Conservation (phyloP, 2,329 filamentous ascomycete genomes). For the Tricladium varicosporioides region DNA sequence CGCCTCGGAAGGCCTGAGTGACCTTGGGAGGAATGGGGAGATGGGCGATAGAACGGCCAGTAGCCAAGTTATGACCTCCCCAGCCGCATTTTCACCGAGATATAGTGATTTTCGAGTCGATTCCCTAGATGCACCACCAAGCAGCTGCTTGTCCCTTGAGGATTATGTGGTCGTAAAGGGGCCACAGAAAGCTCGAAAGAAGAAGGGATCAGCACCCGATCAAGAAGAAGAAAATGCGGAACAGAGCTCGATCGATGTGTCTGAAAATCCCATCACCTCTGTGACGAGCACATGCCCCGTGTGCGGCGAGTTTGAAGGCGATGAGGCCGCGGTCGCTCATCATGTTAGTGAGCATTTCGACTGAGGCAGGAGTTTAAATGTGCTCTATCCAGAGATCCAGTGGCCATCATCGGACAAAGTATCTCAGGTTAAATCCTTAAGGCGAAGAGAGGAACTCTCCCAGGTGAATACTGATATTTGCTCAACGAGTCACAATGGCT, state of each 20-base stretch:
- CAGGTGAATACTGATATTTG: too few species aligned
- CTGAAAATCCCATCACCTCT: not conserved
- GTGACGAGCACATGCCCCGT: constrained; percentile 24
- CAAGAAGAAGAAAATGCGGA: not conserved
- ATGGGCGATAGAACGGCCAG: not conserved
- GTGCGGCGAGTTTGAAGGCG: constrained; percentile 32
- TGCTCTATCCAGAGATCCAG: too few species aligned
- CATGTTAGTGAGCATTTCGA: constrained; percentile 32
- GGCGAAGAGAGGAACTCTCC: too few species aligned
- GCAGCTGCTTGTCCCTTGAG: constrained; percentile 14
- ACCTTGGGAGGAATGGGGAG: constrained; percentile 21
- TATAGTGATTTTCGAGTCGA: constrained; percentile 23
- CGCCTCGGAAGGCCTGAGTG: constrained; percentile 17
- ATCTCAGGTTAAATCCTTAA: too few species aligned
- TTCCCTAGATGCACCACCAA: constrained; percentile 15
- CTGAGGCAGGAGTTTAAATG: constrained; percentile 5
- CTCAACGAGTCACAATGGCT: too few species aligned
- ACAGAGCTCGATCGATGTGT: not conserved
- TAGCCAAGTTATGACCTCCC: not conserved
- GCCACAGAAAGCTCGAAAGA: constrained; percentile 10
- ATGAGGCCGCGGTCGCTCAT: constrained; percentile 30
- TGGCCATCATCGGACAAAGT: too few species aligned
- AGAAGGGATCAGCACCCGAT: not conserved
- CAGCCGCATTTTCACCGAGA: not conserved
- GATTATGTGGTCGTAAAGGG: constrained; percentile 24